phyloP scores from a whole-genome alignment of 768 basidiomycete genomes.

The Mycena crocata region DNA sequence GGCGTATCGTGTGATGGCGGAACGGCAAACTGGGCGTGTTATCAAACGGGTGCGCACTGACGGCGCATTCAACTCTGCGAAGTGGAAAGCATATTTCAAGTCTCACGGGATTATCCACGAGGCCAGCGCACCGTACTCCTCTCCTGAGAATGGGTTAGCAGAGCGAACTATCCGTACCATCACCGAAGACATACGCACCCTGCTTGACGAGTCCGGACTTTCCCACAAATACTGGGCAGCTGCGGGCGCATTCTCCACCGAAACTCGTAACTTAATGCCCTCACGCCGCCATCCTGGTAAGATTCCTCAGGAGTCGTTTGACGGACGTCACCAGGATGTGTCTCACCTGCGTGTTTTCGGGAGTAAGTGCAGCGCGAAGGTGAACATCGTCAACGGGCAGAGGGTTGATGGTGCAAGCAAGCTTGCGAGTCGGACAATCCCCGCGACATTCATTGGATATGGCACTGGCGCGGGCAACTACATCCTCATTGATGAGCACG shows the following conservation, averaged over 20 bases:
- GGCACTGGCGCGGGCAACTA: slow-evolving; percentile 7
- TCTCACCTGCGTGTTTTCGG: slow-evolving; percentile 8
- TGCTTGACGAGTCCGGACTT: not conserved
- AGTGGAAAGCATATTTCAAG: not conserved
- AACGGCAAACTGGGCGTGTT: not conserved
- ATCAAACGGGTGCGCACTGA: slow-evolving; percentile 5
- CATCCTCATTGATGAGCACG: slow-evolving; percentile 4
- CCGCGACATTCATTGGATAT: slow-evolving; percentile 9
- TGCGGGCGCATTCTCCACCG: not conserved
- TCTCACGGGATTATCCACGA: slow-evolving; percentile 10
- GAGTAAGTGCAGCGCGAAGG: slow-evolving; percentile 9
- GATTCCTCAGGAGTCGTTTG: slow-evolving; percentile 3
- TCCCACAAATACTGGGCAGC: slow-evolving; percentile 5
- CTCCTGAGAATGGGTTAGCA: slow-evolving; percentile 4
- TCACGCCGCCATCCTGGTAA: slow-evolving; percentile 2
- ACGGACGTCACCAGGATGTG: not conserved
- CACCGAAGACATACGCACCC: slow-evolving; percentile 1
- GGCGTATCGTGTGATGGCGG: slow-evolving; percentile 1
- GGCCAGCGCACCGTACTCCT: not conserved
- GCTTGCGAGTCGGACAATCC: not conserved
- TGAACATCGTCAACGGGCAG: slow-evolving; percentile 3
- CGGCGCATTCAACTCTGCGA: not conserved
- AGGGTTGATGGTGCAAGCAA: slow-evolving; percentile 13
- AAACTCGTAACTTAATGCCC: slow-evolving; percentile 5
- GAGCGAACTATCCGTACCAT: slow-evolving; percentile 5